phyloP scores from a whole-genome alignment of 371 early-diverging fungal species.

The Rhizopus arrhizus region DNA sequence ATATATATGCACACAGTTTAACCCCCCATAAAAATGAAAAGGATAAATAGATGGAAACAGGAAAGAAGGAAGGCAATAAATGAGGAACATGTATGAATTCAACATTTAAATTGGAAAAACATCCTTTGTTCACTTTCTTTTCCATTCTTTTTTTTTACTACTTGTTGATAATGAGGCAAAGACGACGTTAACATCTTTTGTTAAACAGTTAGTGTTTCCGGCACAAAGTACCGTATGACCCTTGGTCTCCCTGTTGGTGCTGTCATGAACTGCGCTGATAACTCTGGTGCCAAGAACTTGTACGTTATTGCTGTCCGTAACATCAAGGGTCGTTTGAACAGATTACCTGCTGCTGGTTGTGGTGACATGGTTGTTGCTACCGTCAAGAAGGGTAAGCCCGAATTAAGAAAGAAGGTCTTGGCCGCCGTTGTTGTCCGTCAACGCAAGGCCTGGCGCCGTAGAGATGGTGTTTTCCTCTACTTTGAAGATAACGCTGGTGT shows the following conservation, averaged over 20 bases:
- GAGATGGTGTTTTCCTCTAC: conserved; percentile 99
- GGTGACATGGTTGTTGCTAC: conserved; percentile 99
- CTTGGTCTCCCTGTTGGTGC: conserved; percentile 99
- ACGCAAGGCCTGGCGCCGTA: conserved; percentile 99
- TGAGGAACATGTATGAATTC: not conserved
- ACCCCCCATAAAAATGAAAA: too few species aligned
- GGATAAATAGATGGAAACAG: too few species aligned
- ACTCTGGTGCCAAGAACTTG: conserved; percentile 99
- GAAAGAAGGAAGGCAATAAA: not conserved
- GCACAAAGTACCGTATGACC: conserved; percentile 98
- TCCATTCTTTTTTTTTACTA: not conserved
- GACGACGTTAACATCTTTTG: conserved; percentile 5
- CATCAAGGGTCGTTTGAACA: conserved; percentile 96
- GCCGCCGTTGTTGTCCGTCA: conserved; percentile 99
- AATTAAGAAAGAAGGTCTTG: conserved; percentile 99
- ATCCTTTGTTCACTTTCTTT: not conserved
- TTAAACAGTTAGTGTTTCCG: conserved; percentile 68
- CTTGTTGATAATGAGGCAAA: not conserved
- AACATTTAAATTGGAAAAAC: not conserved
- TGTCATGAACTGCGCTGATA: conserved; percentile 99
- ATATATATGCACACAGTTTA: too few species aligned
- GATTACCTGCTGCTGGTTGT: conserved; percentile 98
- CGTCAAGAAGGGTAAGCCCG: conserved; percentile 99
- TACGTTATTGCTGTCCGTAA: conserved; percentile 99
- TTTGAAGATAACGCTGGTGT: conserved; percentile 85